These are phyloP conservation scores for Microsporum ferrugineum DNA, from an alignment of 2,329 filamentous ascomycete genomes.

Conservation along the genomic window DNA sequence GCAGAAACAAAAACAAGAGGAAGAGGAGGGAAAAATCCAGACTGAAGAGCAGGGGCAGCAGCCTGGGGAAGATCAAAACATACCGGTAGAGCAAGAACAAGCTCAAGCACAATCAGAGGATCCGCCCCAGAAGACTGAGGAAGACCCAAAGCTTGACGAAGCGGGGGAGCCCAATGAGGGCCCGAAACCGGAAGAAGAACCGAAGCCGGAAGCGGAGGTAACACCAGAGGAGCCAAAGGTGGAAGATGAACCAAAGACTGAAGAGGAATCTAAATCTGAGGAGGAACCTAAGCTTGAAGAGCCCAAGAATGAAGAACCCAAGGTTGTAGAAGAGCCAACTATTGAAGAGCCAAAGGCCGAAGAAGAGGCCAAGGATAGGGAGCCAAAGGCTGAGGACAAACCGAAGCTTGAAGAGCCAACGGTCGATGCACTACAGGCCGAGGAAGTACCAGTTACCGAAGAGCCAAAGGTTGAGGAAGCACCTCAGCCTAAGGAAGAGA, in stretches of 20 bases:
- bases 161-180: neutral
- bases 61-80: neutral
- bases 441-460: neutral
- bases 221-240: neutral
- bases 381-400: neutral
- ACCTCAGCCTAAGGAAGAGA: neutral
- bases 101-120: conserved; percentile 4
- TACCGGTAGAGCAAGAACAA: conserved; percentile 4
- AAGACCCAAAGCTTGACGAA: neutral
- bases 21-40: conserved; percentile 4
- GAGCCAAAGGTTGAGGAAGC: neutral
- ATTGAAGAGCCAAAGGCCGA: neutral
- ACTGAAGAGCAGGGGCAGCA: neutral
- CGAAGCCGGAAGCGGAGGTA: neutral
- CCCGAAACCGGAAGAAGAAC: neutral
- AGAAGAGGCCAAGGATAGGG: neutral
- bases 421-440: neutral
- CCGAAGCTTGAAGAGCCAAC: neutral
- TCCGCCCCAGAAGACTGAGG: neutral
- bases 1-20: conserved; percentile 8
- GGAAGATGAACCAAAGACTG: neutral
- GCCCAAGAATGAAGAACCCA: neutral
- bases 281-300: neutral
- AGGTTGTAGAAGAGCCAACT: neutral
- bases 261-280: neutral